Conservation (phyloP, 352 stramenopile genomes). For the Phytopythium litorale region DNA sequence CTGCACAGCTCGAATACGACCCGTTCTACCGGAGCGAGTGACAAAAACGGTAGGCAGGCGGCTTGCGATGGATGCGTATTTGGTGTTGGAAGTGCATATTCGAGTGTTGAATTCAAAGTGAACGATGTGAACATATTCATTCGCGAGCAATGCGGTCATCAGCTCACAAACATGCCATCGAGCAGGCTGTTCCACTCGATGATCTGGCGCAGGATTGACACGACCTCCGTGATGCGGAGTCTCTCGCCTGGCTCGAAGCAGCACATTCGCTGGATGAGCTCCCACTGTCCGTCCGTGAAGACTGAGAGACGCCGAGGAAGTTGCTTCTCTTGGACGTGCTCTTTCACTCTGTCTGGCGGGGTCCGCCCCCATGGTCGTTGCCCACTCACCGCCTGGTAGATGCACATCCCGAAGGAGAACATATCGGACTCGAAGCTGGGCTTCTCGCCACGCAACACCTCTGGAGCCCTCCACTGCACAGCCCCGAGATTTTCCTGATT, state of each 20-base stretch:
- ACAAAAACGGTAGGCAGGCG: not conserved
- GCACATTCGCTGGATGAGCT: slow-evolving; percentile 27
- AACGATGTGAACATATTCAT: not conserved
- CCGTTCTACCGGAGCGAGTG: slow-evolving; percentile 26
- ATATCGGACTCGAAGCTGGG: slow-evolving; percentile 7
- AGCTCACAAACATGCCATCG: not conserved
- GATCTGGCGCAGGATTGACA: slow-evolving; percentile 16
- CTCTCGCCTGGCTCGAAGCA: slow-evolving; percentile 18
- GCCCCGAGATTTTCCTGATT: slow-evolving; percentile 1
- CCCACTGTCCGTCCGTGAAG: slow-evolving; percentile 23
- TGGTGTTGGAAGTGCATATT: not conserved
- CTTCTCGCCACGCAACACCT: slow-evolving; percentile 3
- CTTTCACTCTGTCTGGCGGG: not conserved
- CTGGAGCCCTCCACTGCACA: slow-evolving; percentile 8
- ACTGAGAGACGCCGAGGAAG: slow-evolving; percentile 14
- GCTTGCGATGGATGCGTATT: not conserved
- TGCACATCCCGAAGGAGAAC: slow-evolving; percentile 12
- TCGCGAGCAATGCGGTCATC: not conserved
- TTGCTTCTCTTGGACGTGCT: not conserved
- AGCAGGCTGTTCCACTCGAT: slow-evolving; percentile 1
- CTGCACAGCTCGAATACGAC: slow-evolving; percentile 36
- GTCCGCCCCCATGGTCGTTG: slow-evolving; percentile 3
- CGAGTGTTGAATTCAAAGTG: not conserved
- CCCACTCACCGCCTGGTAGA: slow-evolving; percentile 6
- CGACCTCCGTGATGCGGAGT: slow-evolving; percentile 16